Conservation (phyloP, 1,284 basidiomycete species). For the Ceratobasidium sp. region DNA sequence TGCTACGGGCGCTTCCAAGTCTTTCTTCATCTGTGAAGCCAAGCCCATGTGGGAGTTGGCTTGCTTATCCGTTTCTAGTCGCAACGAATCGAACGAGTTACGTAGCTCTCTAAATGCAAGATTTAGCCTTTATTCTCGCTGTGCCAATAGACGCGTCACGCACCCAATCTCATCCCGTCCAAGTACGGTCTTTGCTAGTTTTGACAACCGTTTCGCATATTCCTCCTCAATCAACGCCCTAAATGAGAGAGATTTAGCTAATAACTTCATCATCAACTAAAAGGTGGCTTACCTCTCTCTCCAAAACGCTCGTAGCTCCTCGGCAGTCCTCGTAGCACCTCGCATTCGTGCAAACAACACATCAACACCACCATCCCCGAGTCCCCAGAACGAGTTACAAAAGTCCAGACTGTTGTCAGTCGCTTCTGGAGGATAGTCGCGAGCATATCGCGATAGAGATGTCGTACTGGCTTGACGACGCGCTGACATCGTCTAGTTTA, state of each 20-base stretch:
- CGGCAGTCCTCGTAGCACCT: constrained; percentile 85
- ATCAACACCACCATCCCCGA: constrained; percentile 88
- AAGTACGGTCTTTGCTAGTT: constrained; percentile 81
- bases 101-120: constrained; percentile 74
- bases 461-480: constrained; percentile 51
- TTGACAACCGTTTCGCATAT: constrained; percentile 88
- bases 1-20: constrained; percentile 77
- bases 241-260: constrained; percentile 44
- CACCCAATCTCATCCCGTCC: constrained; percentile 94
- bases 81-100: constrained; percentile 80
- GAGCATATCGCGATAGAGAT: constrained; percentile 50
- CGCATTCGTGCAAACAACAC: constrained; percentile 90
- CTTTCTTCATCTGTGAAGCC: constrained; percentile 79
- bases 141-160: constrained; percentile 54
- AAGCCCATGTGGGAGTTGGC: constrained; percentile 76
- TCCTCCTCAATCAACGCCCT: constrained; percentile 93
- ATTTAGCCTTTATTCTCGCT: neutral
- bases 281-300: constrained; percentile 79
- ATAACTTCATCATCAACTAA: constrained; percentile 18
- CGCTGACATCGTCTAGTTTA: constrained; percentile 45
- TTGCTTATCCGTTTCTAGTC: constrained; percentile 87
- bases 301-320: constrained; percentile 89
- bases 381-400: constrained; percentile 97
- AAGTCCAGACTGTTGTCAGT: constrained; percentile 76
- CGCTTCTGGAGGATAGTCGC: constrained; percentile 49